A percentile compares a stretch with the other conserved stretches of the same genome.
These are phyloP conservation scores for Lactarius hengduanensis DNA, from an alignment of 768 basidiomycete species.

Conservation along the genomic window DNA sequence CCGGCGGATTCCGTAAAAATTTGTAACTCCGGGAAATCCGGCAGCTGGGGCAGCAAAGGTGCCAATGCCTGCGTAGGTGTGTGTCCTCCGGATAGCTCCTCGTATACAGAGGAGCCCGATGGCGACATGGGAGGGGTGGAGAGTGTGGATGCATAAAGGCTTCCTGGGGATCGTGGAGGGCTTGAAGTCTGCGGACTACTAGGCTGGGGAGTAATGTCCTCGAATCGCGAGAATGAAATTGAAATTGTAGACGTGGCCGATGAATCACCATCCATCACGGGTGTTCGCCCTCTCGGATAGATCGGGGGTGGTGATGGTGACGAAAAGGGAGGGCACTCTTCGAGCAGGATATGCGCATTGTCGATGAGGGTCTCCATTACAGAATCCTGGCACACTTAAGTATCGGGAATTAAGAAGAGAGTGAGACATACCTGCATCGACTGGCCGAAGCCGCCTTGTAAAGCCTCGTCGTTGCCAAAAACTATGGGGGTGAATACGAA, in stretches of 20 bases:
- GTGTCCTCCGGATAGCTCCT: background rate
- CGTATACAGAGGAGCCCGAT: background rate
- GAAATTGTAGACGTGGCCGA: conserved; percentile 60
- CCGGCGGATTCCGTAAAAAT: too few relatives aligned
- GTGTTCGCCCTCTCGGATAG: conserved; percentile 61
- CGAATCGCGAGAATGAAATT: conserved; percentile 43
- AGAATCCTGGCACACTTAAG: conserved; percentile 46
- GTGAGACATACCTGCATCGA: conserved; percentile 58
- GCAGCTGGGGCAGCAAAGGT: background rate
- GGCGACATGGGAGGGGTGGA: conserved; percentile 18
- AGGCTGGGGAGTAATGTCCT: conserved; percentile 72
- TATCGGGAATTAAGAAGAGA: background rate
- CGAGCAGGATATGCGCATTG: conserved; percentile 65
- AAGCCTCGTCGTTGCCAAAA: conserved; percentile 89
- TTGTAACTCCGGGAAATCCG: too few relatives aligned
- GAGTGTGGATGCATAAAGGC: conserved; percentile 75
- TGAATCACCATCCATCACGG: conserved; percentile 63
- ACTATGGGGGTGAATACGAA: conserved; percentile 87
- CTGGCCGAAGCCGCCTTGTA: conserved; percentile 76
- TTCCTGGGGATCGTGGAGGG: conserved; percentile 52
- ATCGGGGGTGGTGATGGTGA: conserved; percentile 63
- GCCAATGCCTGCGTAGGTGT: background rate
- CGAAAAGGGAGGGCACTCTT: conserved; percentile 41
- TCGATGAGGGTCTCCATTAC: conserved; percentile 86
- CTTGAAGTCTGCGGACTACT: conserved; percentile 46